Evolutionary conservation across 1,284 basidiomycete genomes (phyloP).

Genomic region (Leccinum insolens): DNA sequence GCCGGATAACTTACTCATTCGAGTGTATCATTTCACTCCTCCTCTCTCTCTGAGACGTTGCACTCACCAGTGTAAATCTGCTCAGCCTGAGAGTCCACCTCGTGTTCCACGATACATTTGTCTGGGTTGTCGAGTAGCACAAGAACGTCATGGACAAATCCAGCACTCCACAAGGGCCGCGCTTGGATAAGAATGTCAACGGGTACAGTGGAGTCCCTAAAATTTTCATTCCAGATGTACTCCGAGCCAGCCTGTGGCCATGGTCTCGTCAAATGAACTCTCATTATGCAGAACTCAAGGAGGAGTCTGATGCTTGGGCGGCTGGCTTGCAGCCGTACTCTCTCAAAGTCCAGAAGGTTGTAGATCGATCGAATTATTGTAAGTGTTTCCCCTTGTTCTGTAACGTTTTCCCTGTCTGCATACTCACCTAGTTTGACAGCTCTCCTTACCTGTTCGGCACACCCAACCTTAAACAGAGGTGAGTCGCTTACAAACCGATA

Average conservation of each 20-base stretch:
- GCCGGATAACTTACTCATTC: too few species aligned
- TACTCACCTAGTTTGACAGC: neutral
- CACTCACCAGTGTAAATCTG: neutral
- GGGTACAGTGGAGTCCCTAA: neutral
- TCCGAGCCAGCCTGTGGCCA: conserved; percentile 15
- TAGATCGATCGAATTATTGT: neutral
- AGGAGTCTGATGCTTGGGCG: conserved; percentile 6
- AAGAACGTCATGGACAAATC: neutral
- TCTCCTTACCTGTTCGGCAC: neutral
- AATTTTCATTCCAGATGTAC: neutral
- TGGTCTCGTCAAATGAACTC: conserved; percentile 20
- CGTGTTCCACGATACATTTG: neutral
- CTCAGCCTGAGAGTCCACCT: neutral
- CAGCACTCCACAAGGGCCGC: neutral
- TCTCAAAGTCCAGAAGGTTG: neutral
- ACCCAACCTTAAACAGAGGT: neutral
- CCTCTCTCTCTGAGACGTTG: too few species aligned
- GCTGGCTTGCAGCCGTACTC: neutral
- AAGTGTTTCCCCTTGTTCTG: neutral
- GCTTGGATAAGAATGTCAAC: neutral
- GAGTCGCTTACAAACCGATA: neutral
- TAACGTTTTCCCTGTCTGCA: neutral
- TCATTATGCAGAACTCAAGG: conserved; percentile 14
- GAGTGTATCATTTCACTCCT: too few species aligned
- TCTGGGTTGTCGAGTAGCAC: neutral